Evolutionary conservation across 2,329 filamentous ascomycete species (phyloP), one percentile per base, ranked within the genome.

Genomic region (Blastomyces silverae): DNA sequence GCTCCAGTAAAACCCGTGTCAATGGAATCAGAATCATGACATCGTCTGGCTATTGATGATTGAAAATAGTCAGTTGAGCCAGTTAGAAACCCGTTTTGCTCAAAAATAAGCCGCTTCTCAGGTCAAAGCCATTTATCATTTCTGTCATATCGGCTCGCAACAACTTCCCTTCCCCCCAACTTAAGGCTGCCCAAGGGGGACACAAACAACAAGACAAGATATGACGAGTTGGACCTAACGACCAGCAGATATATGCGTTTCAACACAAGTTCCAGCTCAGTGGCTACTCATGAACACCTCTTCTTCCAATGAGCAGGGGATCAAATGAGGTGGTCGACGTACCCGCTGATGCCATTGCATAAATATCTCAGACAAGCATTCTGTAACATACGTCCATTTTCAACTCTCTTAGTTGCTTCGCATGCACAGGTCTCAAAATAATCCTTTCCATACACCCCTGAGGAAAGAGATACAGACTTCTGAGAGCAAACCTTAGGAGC

Each of bases 291-390:
- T 25, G n/a, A 37, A 42, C 53, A 57, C 15, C 11, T 28, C 37
- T 17, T 42, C 55, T 42, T 42, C 17, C 56, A 58, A 42, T 25
- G 4, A 25, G 56, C 56, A 25, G 2, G 56, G 34, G 6, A 7
- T 31, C 13, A 15, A n/a, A 7, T 20, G 28, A 20, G 31, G 31
- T 10, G 22, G 6, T 13, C 31, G 22, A 22, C 25, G 39, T 61
- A 60, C 5, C 57, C 42, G 28, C 25, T 2, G 42, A 61, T 61
- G 44, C 58, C 44, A 34, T 25, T 37, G 15, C 44, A 34, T 50
- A 50, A 61, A 61, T 46, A n/a, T 61, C 44, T 61, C 42, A 37
- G 44, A 50, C 59, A 50, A 34, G 13, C 11, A 34, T 48, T 52
- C 39, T 11, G 39, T 17, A 20, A 50, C 4, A 42, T 13, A 46